Conservation (phyloP, 2,329 filamentous ascomycete species). For the Mycosphaerelloides madeirae region DNA sequence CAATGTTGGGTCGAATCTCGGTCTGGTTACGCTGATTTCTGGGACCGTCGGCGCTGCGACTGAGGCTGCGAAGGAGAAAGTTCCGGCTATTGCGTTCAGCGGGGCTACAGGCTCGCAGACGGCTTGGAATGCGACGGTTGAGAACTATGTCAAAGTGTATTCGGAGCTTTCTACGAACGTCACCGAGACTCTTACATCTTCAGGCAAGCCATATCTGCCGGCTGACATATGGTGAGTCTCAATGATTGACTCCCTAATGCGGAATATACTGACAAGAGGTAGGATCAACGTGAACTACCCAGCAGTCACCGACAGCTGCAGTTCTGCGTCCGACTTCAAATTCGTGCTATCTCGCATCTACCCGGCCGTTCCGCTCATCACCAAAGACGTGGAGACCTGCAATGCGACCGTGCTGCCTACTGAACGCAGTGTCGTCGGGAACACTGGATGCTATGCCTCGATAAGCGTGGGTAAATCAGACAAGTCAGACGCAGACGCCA, state of each 20-base stretch:
- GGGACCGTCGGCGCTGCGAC: slow-evolving; percentile 64
- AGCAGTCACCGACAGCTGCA: slow-evolving; percentile 49
- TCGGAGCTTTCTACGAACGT: slow-evolving; percentile 58
- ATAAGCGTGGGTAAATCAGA: slow-evolving; percentile 59
- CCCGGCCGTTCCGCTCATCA: slow-evolving; percentile 36
- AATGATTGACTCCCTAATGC: slow-evolving; percentile 17
- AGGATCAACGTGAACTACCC: slow-evolving; percentile 65
- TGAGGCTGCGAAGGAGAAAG: slow-evolving; percentile 53
- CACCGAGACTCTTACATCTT: slow-evolving; percentile 51
- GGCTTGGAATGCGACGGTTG: slow-evolving; percentile 50
- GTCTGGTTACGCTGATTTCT: slow-evolving; percentile 53
- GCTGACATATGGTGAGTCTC: slow-evolving; percentile 41
- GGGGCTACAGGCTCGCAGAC: slow-evolving; percentile 49
- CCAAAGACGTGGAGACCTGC: slow-evolving; percentile 55
- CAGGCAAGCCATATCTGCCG: slow-evolving; percentile 61
- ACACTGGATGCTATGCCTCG: slow-evolving; percentile 55
- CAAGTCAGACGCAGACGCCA: slow-evolving; percentile 55
- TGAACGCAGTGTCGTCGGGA: slow-evolving; percentile 51
- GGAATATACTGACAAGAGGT: no score
- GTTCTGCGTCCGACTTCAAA: slow-evolving; percentile 51
- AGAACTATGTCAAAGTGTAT: slow-evolving; percentile 56
- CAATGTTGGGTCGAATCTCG: slow-evolving; percentile 60
- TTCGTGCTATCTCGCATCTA: slow-evolving; percentile 62
- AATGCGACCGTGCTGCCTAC: slow-evolving; percentile 52
- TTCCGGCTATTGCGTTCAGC: slow-evolving; percentile 66